phyloP scores from a whole-genome alignment of 352 stramenopile genomes.

The Thraustochytrium sp. region DNA sequence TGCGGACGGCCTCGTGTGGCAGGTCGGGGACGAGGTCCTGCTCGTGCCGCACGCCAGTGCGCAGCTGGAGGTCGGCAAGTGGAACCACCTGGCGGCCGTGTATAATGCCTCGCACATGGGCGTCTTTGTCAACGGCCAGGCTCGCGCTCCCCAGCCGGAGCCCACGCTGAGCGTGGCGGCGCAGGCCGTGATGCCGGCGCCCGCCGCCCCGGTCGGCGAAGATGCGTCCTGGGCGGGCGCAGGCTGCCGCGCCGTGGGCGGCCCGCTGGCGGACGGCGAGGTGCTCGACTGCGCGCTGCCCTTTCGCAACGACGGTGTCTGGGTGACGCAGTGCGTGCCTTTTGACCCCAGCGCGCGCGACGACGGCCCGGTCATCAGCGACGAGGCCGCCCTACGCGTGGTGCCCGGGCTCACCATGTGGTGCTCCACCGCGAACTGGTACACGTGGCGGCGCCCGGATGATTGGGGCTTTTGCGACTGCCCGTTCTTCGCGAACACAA shows the following conservation, averaged over 20 bases:
- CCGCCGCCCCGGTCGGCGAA: not conserved
- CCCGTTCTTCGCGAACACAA: not conserved
- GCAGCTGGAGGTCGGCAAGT: not conserved
- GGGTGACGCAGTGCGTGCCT: not conserved
- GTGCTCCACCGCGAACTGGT: not conserved
- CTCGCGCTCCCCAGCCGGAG: not conserved
- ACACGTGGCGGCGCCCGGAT: not conserved
- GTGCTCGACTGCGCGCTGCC: not conserved
- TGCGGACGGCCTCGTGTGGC: not conserved
- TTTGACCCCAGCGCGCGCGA: not conserved
- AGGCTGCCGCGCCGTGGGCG: not conserved
- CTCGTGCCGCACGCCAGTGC: not conserved
- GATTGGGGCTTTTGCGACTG: slow-evolving; percentile 24
- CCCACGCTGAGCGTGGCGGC: not conserved
- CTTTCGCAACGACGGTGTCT: not conserved
- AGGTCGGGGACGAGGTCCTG: not conserved
- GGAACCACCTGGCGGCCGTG: not conserved
- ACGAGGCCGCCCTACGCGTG: not conserved
- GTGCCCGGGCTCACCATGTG: not conserved
- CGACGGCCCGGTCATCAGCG: not conserved
- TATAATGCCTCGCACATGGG: not conserved
- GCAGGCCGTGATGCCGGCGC: not conserved
- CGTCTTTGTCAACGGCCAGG: not conserved
- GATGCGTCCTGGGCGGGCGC: not conserved
- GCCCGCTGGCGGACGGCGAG: not conserved